Percentiles rank a stretch among this genome's conserved stretches.
These are phyloP conservation scores for Tricholoma matsutake DNA, from an alignment of 768 basidiomycete species.

Conservation along the genomic window DNA sequence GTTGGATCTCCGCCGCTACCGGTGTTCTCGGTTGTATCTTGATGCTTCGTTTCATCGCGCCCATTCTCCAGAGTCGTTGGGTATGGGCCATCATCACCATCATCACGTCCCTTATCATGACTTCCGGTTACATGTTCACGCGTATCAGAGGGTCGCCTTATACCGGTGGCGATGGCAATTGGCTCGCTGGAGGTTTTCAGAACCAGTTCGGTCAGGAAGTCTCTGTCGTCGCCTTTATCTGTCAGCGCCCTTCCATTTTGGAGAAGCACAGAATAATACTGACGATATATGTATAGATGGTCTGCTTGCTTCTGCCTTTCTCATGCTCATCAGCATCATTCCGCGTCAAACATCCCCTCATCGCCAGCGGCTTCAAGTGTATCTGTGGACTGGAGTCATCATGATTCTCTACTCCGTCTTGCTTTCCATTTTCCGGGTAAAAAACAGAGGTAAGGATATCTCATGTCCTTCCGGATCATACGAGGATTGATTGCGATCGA, in stretches of 20 bases:
- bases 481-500: not conserved
- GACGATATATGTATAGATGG: conserved; percentile 58
- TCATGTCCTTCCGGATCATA: not conserved
- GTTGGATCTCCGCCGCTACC: conserved; percentile 43
- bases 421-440: conserved; percentile 82
- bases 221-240: conserved; percentile 80
- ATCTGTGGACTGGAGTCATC: conserved; percentile 82
- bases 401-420: conserved; percentile 86
- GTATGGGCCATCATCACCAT: conserved; percentile 66
- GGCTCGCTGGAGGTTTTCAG: conserved; percentile 87
- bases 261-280: not conserved
- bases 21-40: conserved; percentile 48
- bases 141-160: conserved; percentile 83
- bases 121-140: conserved; percentile 94
- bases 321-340: conserved; percentile 77
- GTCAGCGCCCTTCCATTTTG: conserved; percentile 47
- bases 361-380: conserved; percentile 83
- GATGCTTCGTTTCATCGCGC: conserved; percentile 56
- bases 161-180: conserved; percentile 57
- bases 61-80: conserved; percentile 72
- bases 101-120: conserved; percentile 75
- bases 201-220: conserved; percentile 93
- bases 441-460: conserved; percentile 71
- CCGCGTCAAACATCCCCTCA: conserved; percentile 71
- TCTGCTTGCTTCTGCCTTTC: conserved; percentile 69